Evolutionary conservation across 1,284 basidiomycete species (phyloP).

Genomic region (Pyrrhoderma lamaoense): DNA sequence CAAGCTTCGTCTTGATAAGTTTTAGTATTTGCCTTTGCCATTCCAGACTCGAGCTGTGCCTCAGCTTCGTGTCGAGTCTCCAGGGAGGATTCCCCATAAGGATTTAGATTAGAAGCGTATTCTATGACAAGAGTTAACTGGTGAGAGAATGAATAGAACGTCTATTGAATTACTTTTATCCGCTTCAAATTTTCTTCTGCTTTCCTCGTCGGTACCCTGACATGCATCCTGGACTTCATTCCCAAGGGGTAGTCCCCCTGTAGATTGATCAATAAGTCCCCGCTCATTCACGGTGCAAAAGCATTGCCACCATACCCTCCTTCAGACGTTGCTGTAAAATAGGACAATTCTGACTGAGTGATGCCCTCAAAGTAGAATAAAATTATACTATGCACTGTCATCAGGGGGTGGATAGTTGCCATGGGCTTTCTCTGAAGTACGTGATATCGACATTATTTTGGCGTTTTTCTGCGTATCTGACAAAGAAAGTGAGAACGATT

Average conservation of each 20-base stretch:
- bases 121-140: too few species aligned
- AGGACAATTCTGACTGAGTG: neutral
- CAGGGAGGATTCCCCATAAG: too few species aligned
- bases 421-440: neutral
- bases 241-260: constrained; percentile 11
- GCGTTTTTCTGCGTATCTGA: too few species aligned
- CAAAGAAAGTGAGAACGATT: too few species aligned
- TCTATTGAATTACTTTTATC: neutral
- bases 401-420: constrained; percentile 11
- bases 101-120: too few species aligned
- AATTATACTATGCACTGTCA: constrained; percentile 1
- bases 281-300: neutral
- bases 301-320: constrained; percentile 8
- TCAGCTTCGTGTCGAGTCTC: too few species aligned
- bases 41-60: too few species aligned
- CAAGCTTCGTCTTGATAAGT: too few species aligned
- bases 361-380: too few species aligned
- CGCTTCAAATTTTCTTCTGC: neutral
- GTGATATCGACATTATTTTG: neutral
- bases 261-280: constrained; percentile 14
- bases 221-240: constrained; percentile 13
- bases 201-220: constrained; percentile 7
- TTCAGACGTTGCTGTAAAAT: constrained; percentile 11
- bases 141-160: too few species aligned
- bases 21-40: too few species aligned